phyloP scores from a whole-genome alignment of 1,284 basidiomycete species.

The Uromyces viciae-fabae region DNA sequence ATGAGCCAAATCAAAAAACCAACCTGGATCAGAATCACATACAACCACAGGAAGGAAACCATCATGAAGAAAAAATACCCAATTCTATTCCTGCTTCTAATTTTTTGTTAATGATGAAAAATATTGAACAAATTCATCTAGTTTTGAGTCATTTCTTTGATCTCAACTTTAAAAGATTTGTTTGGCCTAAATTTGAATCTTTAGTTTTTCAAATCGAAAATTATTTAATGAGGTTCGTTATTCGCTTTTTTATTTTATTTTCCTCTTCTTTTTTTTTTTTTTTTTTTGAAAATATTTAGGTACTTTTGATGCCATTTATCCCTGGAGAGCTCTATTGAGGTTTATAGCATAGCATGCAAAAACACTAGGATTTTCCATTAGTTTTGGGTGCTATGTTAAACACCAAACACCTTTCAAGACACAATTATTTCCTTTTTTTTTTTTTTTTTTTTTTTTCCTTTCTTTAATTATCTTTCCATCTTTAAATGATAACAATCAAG shows the following conservation, averaged over 20 bases:
- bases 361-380: not conserved
- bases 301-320: not conserved
- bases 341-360: not conserved
- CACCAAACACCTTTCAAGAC: not conserved
- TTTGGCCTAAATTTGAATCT: slow-evolving; percentile 7
- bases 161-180: slow-evolving; percentile 6
- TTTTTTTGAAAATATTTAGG: not conserved
- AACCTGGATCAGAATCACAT: not conserved
- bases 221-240: slow-evolving; percentile 1
- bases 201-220: not conserved
- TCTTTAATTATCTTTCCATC: not conserved
- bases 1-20: not conserved
- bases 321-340: not conserved
- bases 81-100: not conserved
- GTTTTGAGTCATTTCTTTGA: slow-evolving; percentile 22
- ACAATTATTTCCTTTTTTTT: not conserved
- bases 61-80: not conserved
- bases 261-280: not conserved
- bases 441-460: not conserved
- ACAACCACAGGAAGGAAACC: not conserved
- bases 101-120: no score
- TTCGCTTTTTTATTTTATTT: not conserved
- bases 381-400: not conserved
- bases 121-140: not conserved
- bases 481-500: no score